phyloP scores from a whole-genome alignment of 441 rosid genomes.

The Brassica balearica region DNA sequence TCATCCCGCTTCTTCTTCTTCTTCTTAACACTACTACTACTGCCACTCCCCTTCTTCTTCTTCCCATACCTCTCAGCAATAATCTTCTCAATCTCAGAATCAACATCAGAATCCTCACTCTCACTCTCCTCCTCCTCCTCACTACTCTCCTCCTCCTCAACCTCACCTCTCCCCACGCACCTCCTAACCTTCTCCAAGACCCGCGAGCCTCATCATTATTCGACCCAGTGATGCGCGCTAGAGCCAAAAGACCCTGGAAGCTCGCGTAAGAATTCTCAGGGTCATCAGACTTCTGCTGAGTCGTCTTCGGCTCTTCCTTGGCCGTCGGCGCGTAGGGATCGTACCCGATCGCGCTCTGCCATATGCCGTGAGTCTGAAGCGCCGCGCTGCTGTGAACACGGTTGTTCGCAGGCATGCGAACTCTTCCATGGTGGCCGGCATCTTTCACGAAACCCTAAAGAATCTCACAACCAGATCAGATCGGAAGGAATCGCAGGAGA shows the following conservation, averaged over 20 bases:
- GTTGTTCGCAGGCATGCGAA: slow-evolving; percentile 99
- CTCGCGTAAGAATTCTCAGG: slow-evolving; percentile 79
- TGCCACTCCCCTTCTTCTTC: slow-evolving; percentile 50
- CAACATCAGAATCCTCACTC: slow-evolving; percentile 32
- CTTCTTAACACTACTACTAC: slow-evolving; percentile 45
- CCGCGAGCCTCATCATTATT: slow-evolving; percentile 91
- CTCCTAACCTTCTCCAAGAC: slow-evolving; percentile 77
- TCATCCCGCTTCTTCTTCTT: slow-evolving; percentile 40
- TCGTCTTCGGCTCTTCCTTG: slow-evolving; percentile 74
- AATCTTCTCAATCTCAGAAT: slow-evolving; percentile 89
- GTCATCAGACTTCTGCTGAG: slow-evolving; percentile 48
- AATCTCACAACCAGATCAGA: slow-evolving; percentile 31
- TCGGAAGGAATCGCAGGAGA: slow-evolving; percentile 8
- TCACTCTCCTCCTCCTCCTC: slow-evolving; percentile 43
- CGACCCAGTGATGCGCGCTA: slow-evolving; percentile 78
- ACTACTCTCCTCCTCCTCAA: slow-evolving; percentile 19
- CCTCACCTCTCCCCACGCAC: slow-evolving; percentile 57
- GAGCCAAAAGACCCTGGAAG: slow-evolving; percentile 87
- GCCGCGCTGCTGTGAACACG: slow-evolving; percentile 99
- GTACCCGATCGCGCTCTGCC: slow-evolving; percentile 98
- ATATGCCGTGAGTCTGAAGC: slow-evolving; percentile 92
- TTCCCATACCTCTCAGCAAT: slow-evolving; percentile 76
- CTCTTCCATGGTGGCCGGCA: slow-evolving; percentile 98
- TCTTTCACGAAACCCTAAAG: slow-evolving; percentile 48
- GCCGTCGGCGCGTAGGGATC: slow-evolving; percentile 89